A percentile compares a stretch with the other conserved stretches of the same genome.
Conservation (phyloP, 768 basidiomycete species). For the Leccinum arenicola region DNA sequence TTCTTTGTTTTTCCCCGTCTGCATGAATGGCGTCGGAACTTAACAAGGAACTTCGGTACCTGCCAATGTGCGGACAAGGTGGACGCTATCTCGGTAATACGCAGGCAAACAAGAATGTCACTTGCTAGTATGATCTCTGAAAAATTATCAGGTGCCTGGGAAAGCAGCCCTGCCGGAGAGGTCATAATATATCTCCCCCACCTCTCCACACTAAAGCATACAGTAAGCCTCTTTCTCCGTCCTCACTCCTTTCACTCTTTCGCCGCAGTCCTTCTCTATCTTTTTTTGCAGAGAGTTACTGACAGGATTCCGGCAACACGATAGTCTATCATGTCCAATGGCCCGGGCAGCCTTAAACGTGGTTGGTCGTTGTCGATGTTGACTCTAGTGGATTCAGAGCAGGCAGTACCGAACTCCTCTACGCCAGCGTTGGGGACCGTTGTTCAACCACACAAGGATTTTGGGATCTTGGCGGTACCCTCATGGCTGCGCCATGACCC, state of each 20-base stretch:
- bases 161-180: constrained; percentile 14
- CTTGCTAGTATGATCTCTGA: background rate
- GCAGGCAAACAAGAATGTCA: background rate
- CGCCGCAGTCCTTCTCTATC: constrained; percentile 14
- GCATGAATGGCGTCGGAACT: background rate
- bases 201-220: background rate
- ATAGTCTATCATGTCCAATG: constrained; percentile 12
- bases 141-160: constrained; percentile 9
- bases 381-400: constrained; percentile 11
- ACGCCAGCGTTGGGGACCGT: background rate
- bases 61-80: background rate
- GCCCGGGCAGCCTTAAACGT: constrained; percentile 1
- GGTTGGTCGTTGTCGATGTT: constrained; percentile 18
- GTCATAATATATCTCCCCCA: constrained; percentile 3
- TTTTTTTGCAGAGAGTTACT: background rate
- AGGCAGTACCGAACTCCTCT: background rate
- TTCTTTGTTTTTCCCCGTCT: background rate
- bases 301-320: constrained; percentile 1
- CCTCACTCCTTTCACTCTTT: constrained; percentile 7
- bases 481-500: constrained; percentile 39
- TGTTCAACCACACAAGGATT: background rate
- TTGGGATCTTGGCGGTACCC: constrained; percentile 39
- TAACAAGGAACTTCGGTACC: background rate
- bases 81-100: background rate
- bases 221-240: background rate